Evolutionary conservation across 2,329 filamentous ascomycete species (phyloP).

Genomic region (Sclerotinia glacialis): DNA sequence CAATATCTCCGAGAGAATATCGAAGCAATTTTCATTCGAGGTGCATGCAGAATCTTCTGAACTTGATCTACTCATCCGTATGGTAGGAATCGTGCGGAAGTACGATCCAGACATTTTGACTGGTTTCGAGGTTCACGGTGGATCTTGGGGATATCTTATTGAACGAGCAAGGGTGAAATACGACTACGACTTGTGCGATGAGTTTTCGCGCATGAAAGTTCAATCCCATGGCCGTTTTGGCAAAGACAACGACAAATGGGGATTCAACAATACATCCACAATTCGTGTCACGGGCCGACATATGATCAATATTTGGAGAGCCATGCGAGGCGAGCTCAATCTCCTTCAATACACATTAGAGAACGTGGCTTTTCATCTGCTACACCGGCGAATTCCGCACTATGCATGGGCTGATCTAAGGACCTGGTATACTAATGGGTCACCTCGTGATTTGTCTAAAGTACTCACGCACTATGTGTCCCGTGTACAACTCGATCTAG

Average conservation of each 20-base stretch:
- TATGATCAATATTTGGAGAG: slow-evolving; percentile 95
- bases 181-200: slow-evolving; percentile 86
- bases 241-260: slow-evolving; percentile 86
- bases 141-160: slow-evolving; percentile 93
- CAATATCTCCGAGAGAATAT: slow-evolving; percentile 57
- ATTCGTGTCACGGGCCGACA: slow-evolving; percentile 91
- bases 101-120: slow-evolving; percentile 91
- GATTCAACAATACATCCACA: slow-evolving; percentile 88
- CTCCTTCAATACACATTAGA: slow-evolving; percentile 94
- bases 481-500: slow-evolving; percentile 77
- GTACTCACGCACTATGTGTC: slow-evolving; percentile 74
- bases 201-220: slow-evolving; percentile 83
- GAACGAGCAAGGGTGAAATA: slow-evolving; percentile 84
- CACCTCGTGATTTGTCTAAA: slow-evolving; percentile 66
- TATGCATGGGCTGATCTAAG: slow-evolving; percentile 79
- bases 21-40: slow-evolving; percentile 58
- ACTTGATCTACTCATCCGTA: slow-evolving; percentile 77
- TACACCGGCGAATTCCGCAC: slow-evolving; percentile 84
- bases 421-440: slow-evolving; percentile 72
- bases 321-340: slow-evolving; percentile 90
- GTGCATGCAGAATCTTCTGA: slow-evolving; percentile 76
- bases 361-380: slow-evolving; percentile 86
- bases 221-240: slow-evolving; percentile 81
- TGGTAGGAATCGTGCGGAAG: slow-evolving; percentile 80
- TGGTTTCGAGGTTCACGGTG: slow-evolving; percentile 90